These are phyloP conservation scores for Amanita pallidorosea DNA, from an alignment of 768 basidiomycete genomes.

Conservation along the genomic window DNA sequence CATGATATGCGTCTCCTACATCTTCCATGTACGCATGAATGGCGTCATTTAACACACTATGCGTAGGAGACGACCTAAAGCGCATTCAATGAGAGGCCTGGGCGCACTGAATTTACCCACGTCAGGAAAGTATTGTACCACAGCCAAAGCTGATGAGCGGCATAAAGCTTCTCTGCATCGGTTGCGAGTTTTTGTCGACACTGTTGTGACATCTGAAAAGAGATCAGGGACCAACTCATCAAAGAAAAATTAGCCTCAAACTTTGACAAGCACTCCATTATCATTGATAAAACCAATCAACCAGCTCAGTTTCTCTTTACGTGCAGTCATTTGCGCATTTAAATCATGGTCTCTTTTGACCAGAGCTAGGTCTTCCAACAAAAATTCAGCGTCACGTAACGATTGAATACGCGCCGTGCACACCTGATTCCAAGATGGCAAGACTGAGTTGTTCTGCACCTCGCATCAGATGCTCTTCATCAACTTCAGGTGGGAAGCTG, in stretches of 20 bases:
- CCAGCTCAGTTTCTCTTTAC: conserved; percentile 70
- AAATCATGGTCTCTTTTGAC: conserved; percentile 73
- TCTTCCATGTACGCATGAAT: conserved; percentile 61
- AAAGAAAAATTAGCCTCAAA: conserved; percentile 16
- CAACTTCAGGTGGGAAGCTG: conserved; percentile 71
- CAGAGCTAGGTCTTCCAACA: conserved; percentile 44
- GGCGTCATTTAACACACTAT: conserved; percentile 59
- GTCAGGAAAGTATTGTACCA: conserved; percentile 55
- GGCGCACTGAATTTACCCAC: conserved; percentile 25
- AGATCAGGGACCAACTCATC: not conserved
- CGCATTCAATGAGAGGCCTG: not conserved
- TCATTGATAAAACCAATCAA: conserved; percentile 86
- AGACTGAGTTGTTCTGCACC: conserved; percentile 68
- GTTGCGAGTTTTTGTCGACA: conserved; percentile 65
- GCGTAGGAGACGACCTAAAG: conserved; percentile 40
- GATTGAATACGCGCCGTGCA: conserved; percentile 5
- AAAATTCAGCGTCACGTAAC: not conserved
- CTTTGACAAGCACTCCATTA: conserved; percentile 72
- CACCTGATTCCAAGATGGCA: conserved; percentile 67
- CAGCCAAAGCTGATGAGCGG: conserved; percentile 76
- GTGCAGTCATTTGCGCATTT: conserved; percentile 60
- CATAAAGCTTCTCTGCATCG: conserved; percentile 82
- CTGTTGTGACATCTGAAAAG: conserved; percentile 63
- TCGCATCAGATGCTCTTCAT: conserved; percentile 69
- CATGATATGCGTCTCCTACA: conserved; percentile 40